Percentiles rank a stretch among this genome's conserved stretches.
These are phyloP conservation scores for Herpotrichia juniperi DNA, from an alignment of 2,329 filamentous ascomycete species.

Conservation along the genomic window DNA sequence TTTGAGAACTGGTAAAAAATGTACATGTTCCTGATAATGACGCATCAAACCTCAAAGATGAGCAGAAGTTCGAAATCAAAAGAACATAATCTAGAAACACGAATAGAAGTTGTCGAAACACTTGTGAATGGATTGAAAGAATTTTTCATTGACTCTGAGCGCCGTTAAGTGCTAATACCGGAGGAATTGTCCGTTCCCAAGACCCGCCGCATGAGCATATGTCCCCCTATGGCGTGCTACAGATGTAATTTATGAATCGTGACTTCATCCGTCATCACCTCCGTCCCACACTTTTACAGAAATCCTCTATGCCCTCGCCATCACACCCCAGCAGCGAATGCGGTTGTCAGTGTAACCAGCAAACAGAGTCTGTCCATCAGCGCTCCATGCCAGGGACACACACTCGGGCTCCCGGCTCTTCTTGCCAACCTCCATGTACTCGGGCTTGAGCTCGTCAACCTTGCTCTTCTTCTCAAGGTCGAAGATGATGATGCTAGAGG, in stretches of 20 bases:
- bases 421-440: conserved; percentile 95
- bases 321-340: conserved; percentile 51
- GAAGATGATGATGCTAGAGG: conserved; percentile 99
- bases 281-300: conserved; percentile 30
- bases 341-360: conserved; percentile 99
- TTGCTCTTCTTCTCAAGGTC: conserved; percentile 99
- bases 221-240: conserved; percentile 47
- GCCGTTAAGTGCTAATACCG: conserved; percentile 49
- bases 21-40: no score
- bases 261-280: conserved; percentile 32
- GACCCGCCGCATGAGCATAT: conserved; percentile 42
- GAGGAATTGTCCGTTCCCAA: conserved; percentile 42
- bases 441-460: conserved; percentile 99
- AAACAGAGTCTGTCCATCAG: conserved; percentile 98
- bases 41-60: no score
- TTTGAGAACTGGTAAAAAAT: no score
- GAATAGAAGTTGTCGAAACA: no score
- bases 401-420: conserved; percentile 99
- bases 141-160: conserved; percentile 52
- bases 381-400: conserved; percentile 95
- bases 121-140: conserved; percentile 41
- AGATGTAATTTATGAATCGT: conserved; percentile 44
- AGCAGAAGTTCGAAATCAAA: no score
- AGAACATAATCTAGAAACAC: no score
- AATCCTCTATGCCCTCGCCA: conserved; percentile 47